These are phyloP conservation scores for Suillus subalutaceus DNA, from an alignment of 768 basidiomycete species.

Conservation along the genomic window DNA sequence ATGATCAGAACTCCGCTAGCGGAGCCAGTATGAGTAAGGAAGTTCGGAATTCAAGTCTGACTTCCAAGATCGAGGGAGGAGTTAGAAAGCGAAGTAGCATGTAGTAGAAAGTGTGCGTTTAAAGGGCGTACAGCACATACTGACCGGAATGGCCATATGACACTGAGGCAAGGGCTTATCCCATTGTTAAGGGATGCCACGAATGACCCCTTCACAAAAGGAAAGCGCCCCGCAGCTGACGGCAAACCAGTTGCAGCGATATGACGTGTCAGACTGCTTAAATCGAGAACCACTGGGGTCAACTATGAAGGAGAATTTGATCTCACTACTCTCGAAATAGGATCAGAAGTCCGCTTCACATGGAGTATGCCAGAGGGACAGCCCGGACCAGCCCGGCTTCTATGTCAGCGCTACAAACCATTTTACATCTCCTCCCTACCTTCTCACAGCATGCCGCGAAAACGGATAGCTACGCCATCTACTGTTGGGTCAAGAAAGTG, in stretches of 20 bases:
- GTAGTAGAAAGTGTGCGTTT: neutral
- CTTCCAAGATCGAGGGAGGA: neutral
- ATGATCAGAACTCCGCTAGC: neutral
- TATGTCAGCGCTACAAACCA: neutral
- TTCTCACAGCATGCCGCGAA: neutral
- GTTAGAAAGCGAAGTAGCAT: neutral
- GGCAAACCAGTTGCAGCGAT: neutral
- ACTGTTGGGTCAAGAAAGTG: too few relatives aligned
- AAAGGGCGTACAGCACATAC: neutral
- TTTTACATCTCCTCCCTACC: neutral
- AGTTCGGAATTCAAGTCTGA: neutral
- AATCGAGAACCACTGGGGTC: neutral
- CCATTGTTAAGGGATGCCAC: neutral
- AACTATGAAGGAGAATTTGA: neutral
- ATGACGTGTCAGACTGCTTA: neutral
- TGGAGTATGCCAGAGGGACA: neutral
- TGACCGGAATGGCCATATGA: neutral
- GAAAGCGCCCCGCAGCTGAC: neutral
- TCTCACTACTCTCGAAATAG: neutral
- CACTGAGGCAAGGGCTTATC: neutral
- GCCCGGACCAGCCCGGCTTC: neutral
- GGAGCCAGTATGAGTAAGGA: too few relatives aligned
- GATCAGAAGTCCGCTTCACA: neutral
- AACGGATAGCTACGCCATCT: neutral
- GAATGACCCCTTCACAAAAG: neutral